Percentiles rank a stretch among this genome's conserved stretches.
Conservation (phyloP, 2,329 filamentous ascomycete genomes). For the Neonectria hederae region DNA sequence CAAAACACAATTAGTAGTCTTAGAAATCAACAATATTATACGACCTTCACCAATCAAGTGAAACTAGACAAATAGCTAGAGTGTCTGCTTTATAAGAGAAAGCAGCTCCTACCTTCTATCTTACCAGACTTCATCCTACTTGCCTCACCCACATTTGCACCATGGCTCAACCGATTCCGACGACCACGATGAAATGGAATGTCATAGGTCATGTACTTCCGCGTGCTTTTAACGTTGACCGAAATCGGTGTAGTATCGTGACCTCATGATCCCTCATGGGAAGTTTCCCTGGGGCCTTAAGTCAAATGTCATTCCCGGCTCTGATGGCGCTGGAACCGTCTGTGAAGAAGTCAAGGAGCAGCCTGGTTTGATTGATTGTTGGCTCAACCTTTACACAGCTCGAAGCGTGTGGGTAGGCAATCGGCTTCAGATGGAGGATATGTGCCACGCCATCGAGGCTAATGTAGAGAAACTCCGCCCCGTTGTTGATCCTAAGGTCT, state of each 20-base stretch:
- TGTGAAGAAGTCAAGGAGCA: neutral
- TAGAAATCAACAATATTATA: neutral
- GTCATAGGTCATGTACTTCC: neutral
- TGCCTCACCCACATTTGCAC: neutral
- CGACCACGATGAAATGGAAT: constrained; percentile 11
- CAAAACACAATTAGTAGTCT: neutral
- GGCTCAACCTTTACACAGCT: constrained; percentile 46
- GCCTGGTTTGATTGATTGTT: constrained; percentile 5
- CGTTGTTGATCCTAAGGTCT: constrained; percentile 54
- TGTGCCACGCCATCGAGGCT: constrained; percentile 59
- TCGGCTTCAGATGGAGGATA: constrained; percentile 58
- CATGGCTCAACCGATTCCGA: constrained; percentile 1
- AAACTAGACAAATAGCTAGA: neutral
- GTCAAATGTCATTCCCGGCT: constrained; percentile 5
- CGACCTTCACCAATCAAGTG: neutral
- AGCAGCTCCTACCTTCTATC: neutral
- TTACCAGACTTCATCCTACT: neutral
- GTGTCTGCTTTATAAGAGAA: neutral
- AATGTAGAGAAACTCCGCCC: constrained; percentile 52
- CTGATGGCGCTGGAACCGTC: constrained; percentile 18
- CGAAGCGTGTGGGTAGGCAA: constrained; percentile 57
- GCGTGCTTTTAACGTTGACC: neutral
- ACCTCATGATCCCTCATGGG: neutral
- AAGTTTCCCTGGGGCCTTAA: neutral
- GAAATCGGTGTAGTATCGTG: neutral